Percentiles rank a stretch among this genome's conserved stretches.
These are phyloP conservation scores for Pseudonitzschia multiseries DNA, from an alignment of 108 stramenopile genomes.

Conservation along the genomic window DNA sequence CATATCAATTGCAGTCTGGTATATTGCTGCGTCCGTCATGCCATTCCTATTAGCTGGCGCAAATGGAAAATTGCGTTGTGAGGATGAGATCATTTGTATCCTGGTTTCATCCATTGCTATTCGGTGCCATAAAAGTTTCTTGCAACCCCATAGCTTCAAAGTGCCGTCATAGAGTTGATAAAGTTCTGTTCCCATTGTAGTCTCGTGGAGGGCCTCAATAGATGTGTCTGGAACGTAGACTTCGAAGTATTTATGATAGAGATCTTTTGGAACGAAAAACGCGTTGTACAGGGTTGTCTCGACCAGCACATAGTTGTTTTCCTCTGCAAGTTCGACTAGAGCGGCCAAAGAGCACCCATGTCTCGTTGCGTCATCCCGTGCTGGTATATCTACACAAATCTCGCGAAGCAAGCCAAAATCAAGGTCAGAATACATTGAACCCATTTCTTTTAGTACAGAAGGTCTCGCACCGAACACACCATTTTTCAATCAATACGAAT, in stretches of 20 bases:
- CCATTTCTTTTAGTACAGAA: too few species aligned
- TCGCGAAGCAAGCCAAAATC: neutral
- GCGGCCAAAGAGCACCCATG: slow-evolving; percentile 78
- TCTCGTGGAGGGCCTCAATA: slow-evolving; percentile 67
- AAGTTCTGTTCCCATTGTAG: slow-evolving; percentile 68
- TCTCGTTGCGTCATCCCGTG: slow-evolving; percentile 43
- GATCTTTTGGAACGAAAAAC: slow-evolving; percentile 54
- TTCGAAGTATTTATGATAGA: slow-evolving; percentile 48
- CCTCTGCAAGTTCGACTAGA: slow-evolving; percentile 60
- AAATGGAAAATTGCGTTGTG: slow-evolving; percentile 68
- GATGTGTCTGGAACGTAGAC: slow-evolving; percentile 50
- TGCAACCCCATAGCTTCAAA: slow-evolving; percentile 69
- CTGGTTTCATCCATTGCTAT: slow-evolving; percentile 57
- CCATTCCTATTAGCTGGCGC: slow-evolving; percentile 41
- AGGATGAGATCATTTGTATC: slow-evolving; percentile 54
- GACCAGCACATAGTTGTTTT: slow-evolving; percentile 52
- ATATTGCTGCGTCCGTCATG: slow-evolving; percentile 11
- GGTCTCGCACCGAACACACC: neutral
- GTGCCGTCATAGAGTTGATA: slow-evolving; percentile 89
- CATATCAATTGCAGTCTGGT: slow-evolving; percentile 40
- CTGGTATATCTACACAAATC: slow-evolving; percentile 44
- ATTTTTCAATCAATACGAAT: neutral
- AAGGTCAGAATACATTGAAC: neutral
- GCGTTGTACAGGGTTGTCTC: slow-evolving; percentile 84
- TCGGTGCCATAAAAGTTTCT: slow-evolving; percentile 79